These are phyloP conservation scores for Coemansia sp. DNA, from an alignment of 192 early-diverging fungal genomes.

Conservation along the genomic window DNA sequence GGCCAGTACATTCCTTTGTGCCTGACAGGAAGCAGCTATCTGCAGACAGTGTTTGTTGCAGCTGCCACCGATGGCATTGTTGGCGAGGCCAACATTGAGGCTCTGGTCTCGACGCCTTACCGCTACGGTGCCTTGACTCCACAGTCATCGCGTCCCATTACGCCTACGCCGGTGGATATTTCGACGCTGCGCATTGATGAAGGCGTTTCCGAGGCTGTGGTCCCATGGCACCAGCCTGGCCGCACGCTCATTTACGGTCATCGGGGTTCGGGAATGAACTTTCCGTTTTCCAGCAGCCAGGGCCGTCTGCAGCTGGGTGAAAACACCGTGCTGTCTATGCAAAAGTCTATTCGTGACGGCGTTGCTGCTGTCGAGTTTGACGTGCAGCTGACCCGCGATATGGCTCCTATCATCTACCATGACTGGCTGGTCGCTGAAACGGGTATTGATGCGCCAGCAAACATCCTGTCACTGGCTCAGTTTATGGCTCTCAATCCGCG, in stretches of 20 bases:
- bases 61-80: conserved; percentile 24
- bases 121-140: not conserved
- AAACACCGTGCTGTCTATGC: conserved; percentile 86
- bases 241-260: conserved; percentile 73
- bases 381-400: conserved; percentile 89
- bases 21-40: conserved; percentile 29
- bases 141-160: not conserved
- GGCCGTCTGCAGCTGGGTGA: conserved; percentile 79
- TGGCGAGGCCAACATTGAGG: conserved; percentile 38
- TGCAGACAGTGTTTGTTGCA: conserved; percentile 32
- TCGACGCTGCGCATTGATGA: not conserved
- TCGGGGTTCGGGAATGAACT: conserved; percentile 85
- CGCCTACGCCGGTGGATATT: not conserved
- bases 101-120: conserved; percentile 41
- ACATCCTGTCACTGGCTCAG: conserved; percentile 66
- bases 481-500: conserved; percentile 61
- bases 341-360: conserved; percentile 77
- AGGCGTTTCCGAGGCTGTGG: not conserved
- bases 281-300: conserved; percentile 39
- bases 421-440: conserved; percentile 84
- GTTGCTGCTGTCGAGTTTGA: conserved; percentile 93
- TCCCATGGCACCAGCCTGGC: conserved; percentile 32
- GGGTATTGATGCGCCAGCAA: conserved; percentile 66
- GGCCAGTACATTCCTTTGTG: conserved; percentile 30
- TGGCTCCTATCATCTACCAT: conserved; percentile 85